Evolutionary conservation across 306 rosid species (phyloP).

Genomic region (Prunus persica): DNA sequence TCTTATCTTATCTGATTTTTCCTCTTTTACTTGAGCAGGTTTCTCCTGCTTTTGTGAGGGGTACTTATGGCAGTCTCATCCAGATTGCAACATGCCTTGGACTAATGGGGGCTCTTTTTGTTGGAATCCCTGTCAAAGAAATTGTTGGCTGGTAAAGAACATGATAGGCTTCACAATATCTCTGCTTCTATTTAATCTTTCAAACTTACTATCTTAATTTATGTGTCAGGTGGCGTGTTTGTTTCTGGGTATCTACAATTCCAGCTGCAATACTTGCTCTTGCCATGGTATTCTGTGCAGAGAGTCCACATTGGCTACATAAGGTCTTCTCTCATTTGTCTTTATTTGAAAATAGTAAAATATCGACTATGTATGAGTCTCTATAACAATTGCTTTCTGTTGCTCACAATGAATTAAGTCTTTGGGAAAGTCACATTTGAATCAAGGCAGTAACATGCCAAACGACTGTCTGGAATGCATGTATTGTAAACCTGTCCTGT

Average conservation of each 20-base stretch:
- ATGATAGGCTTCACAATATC: slow-evolving; percentile 11
- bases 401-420: not conserved
- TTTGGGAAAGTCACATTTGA: not conserved
- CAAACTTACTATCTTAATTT: slow-evolving; percentile 20
- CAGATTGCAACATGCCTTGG: slow-evolving; percentile 97
- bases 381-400: not conserved
- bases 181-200: slow-evolving; percentile 20
- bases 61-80: slow-evolving; percentile 89
- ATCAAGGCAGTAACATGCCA: not conserved
- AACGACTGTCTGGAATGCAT: not conserved
- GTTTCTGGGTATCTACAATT: slow-evolving; percentile 81
- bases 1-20: slow-evolving; percentile 24
- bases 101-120: slow-evolving; percentile 77
- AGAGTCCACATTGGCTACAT: slow-evolving; percentile 91
- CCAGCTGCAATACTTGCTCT: slow-evolving; percentile 76
- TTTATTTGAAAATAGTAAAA: not conserved
- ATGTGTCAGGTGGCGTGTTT: slow-evolving; percentile 90
- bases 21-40: slow-evolving; percentile 41
- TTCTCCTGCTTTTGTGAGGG: slow-evolving; percentile 92
- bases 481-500: no score
- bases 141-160: slow-evolving; percentile 70
- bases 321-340: slow-evolving; percentile 49
- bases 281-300: slow-evolving; percentile 82
- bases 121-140: slow-evolving; percentile 90
- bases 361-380: not conserved